Percentiles rank a stretch among this genome's conserved stretches.
Evolutionary conservation across 257 asterid species (phyloP).

Genomic region (Ilex aquifolium): DNA sequence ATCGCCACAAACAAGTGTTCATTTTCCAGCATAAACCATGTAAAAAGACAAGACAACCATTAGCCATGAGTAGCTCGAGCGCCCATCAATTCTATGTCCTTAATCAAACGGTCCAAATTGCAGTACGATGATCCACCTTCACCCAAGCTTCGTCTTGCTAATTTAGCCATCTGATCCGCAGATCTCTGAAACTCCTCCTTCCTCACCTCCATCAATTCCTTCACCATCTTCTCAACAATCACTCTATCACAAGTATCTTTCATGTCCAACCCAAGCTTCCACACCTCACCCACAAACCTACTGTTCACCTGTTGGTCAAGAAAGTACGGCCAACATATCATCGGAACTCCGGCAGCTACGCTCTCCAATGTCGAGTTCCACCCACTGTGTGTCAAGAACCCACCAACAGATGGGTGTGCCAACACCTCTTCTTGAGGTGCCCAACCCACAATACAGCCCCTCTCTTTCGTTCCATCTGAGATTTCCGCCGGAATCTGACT

Average conservation of each 20-base stretch:
- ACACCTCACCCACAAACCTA: slow-evolving; percentile 41
- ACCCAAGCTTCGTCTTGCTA: slow-evolving; percentile 22
- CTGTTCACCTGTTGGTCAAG: slow-evolving; percentile 47
- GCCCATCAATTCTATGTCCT: slow-evolving; percentile 19
- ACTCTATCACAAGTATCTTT: slow-evolving; percentile 46
- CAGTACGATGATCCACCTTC: slow-evolving; percentile 44
- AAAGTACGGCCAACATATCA: slow-evolving; percentile 55
- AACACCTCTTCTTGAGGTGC: slow-evolving; percentile 51
- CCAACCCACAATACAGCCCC: slow-evolving; percentile 46
- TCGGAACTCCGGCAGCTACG: slow-evolving; percentile 34
- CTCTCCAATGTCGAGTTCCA: slow-evolving; percentile 55
- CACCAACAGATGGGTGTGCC: slow-evolving; percentile 28
- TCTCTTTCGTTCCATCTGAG: slow-evolving; percentile 19
- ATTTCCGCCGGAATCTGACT: slow-evolving; percentile 24
- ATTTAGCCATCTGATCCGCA: slow-evolving; percentile 27
- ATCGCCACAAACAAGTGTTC: no score
- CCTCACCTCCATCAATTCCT: slow-evolving; percentile 45
- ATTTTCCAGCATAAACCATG: no score
- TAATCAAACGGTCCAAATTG: slow-evolving; percentile 31
- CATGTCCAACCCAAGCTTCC: slow-evolving; percentile 57
- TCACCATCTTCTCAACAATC: slow-evolving; percentile 38
- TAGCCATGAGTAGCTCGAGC: neutral
- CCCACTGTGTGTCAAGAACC: slow-evolving; percentile 48
- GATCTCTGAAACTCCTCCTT: slow-evolving; percentile 33
- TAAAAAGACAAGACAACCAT: no score